Evolutionary conservation across 2,329 filamentous ascomycete species (phyloP).

Genomic region (Dactylellina parvicollis): DNA sequence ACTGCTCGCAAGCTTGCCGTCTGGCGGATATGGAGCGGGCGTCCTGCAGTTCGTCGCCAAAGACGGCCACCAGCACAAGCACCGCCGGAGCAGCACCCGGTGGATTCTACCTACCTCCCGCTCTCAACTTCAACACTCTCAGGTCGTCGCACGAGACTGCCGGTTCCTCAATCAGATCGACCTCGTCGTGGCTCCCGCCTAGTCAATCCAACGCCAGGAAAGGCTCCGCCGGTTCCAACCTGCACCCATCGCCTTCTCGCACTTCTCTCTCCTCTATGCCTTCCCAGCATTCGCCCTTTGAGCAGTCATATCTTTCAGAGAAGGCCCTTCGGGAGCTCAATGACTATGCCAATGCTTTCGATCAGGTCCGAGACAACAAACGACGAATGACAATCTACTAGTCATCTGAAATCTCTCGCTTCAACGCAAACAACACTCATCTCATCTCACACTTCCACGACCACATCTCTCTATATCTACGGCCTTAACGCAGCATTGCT

Average conservation of each 20-base stretch:
- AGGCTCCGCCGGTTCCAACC: conserved; percentile 48
- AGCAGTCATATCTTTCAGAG: conserved; percentile 72
- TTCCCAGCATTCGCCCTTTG: conserved; percentile 65
- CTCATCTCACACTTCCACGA: conserved; percentile 19
- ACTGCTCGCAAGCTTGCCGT: conserved; percentile 73
- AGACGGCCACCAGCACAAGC: conserved; percentile 66
- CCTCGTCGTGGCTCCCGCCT: conserved; percentile 56
- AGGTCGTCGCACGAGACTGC: conserved; percentile 60
- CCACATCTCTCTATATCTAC: conserved; percentile 23
- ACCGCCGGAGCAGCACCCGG: conserved; percentile 57
- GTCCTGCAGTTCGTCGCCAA: conserved; percentile 66
- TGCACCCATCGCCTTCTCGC: conserved; percentile 76
- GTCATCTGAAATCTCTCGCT: neutral
- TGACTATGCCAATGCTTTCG: conserved; percentile 88
- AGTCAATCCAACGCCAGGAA: conserved; percentile 62
- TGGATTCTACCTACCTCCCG: conserved; percentile 75
- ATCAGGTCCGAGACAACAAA: conserved; percentile 71
- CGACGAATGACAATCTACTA: conserved; percentile 57
- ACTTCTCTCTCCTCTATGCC: conserved; percentile 83
- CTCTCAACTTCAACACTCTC: conserved; percentile 72
- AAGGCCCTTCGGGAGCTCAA: conserved; percentile 81
- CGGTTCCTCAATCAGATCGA: conserved; percentile 64
- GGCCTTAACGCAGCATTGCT: conserved; percentile 51
- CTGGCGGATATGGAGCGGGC: conserved; percentile 85
- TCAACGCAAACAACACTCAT: conserved; percentile 14